Conservation (phyloP, 1,284 basidiomycete genomes). For the Sporisorium sorghi region DNA sequence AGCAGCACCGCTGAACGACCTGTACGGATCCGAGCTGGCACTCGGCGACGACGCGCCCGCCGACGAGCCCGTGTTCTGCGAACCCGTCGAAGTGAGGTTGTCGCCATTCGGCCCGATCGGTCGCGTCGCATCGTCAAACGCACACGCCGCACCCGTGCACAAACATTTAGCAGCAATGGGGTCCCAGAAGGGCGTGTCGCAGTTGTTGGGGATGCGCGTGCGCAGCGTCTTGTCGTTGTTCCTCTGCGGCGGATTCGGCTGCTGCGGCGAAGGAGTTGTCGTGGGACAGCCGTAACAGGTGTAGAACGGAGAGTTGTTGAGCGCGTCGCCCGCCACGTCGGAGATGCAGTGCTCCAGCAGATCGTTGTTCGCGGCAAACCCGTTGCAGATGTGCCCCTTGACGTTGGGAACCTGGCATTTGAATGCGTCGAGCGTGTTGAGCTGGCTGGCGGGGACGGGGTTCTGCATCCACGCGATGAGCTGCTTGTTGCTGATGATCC, state of each 20-base stretch:
- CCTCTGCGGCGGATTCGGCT: constrained; percentile 63
- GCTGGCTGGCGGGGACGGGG: constrained; percentile 72
- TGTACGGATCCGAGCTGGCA: constrained; percentile 39
- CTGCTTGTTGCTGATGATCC: constrained; percentile 82
- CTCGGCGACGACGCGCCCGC: constrained; percentile 19
- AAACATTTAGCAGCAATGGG: constrained; percentile 62
- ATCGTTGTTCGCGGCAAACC: constrained; percentile 53
- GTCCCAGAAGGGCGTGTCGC: constrained; percentile 65
- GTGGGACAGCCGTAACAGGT: constrained; percentile 65
- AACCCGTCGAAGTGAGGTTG: constrained; percentile 43
- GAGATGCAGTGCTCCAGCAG: constrained; percentile 62
- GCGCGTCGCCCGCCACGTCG: constrained; percentile 54
- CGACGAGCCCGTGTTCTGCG: constrained; percentile 25
- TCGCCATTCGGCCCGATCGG: constrained; percentile 60
- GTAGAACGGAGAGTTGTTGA: constrained; percentile 65
- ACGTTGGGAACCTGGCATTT: constrained; percentile 60
- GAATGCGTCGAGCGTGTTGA: constrained; percentile 64
- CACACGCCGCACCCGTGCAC: constrained; percentile 45
- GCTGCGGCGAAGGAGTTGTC: constrained; percentile 57
- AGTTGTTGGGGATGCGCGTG: constrained; percentile 54
- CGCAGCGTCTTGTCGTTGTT: constrained; percentile 60
- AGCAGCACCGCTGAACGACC: constrained; percentile 34
- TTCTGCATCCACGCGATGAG: constrained; percentile 80
- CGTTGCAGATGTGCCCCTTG: constrained; percentile 59
- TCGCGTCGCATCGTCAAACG: constrained; percentile 58